phyloP scores from a whole-genome alignment of 2,329 filamentous ascomycete species.

The Arthroderma sp. region DNA sequence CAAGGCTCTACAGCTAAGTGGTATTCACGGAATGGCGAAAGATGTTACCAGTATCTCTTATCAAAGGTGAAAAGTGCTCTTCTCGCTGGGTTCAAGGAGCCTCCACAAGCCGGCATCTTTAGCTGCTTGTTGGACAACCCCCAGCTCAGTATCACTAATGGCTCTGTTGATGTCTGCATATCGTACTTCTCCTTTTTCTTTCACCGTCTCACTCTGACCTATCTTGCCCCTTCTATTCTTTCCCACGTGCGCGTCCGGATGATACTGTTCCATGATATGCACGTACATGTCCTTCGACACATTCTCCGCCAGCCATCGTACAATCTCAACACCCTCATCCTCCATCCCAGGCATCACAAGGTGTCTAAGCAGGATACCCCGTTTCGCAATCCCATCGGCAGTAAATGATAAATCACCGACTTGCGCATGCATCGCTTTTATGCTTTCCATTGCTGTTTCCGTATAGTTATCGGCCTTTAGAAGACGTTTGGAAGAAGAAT shows the following conservation, averaged over 20 bases:
- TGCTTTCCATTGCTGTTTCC: conserved; percentile 57
- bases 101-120: conserved; percentile 62
- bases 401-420: conserved; percentile 78
- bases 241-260: conserved; percentile 67
- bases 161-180: conserved; percentile 71
- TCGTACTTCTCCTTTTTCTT: conserved; percentile 37
- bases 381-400: conserved; percentile 65
- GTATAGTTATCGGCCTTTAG: conserved; percentile 70
- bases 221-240: conserved; percentile 40
- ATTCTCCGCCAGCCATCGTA: conserved; percentile 60
- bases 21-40: too few species aligned
- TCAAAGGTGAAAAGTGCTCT: conserved; percentile 40
- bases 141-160: conserved; percentile 51
- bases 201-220: conserved; percentile 15
- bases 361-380: conserved; percentile 61
- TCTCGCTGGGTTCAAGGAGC: conserved; percentile 53
- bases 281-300: conserved; percentile 65
- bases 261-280: conserved; percentile 83
- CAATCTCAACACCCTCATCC: conserved; percentile 58
- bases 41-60: conserved; percentile 10
- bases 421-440: conserved; percentile 66
- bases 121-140: conserved; percentile 52
- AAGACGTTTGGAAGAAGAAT: conserved; percentile 51
- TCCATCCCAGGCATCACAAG: conserved; percentile 75
- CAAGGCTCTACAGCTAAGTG: too few species aligned